Base-by-base conservation (phyloP, 345 rosid genomes). In the Murraya paniculata region DNA sequence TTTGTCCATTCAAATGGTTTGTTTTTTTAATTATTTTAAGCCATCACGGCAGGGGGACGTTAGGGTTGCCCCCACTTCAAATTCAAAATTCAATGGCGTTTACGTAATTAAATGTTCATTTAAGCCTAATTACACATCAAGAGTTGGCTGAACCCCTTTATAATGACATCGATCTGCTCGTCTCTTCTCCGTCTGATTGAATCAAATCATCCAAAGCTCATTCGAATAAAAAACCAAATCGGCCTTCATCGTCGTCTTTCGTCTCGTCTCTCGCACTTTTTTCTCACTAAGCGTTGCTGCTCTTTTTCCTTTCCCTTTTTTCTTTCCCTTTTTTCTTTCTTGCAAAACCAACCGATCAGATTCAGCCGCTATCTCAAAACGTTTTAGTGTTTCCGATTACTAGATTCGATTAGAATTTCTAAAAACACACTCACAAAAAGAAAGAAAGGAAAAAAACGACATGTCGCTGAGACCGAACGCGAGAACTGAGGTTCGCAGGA, bases 381-480 rank as follows among this genome's bases (percentile, higher is more conserved):
- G 8, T 6, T 57, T 39, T 14, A 38, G 31, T 60, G 68, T 35
- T 38, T 57, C 4, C 45, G 35, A 25, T 50, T 28, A 45, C 72
- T 65, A 27, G 77, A 78, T 74, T 61, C 60, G 73, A 69, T 81
- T 58, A 6, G 50, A 59, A 68, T 74, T 53, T 53, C 50, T 11
- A 45, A 45, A 45, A 19, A 53, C 18, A 45, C 57, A 4, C 57
- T 2, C 57, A 53, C 57, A 50, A 10, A 45, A 36, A 11, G 24
- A 4, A 58, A 53, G 27, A 11, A 30, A 41, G n/a, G 5, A 68
- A 1, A 41, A 1, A 30, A 77, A 74, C 68, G 57, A 73, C 55
- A 91, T 91, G 95, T 92, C 93, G 80, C 81, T 91, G 72, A 88
- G 95, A 76, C 93, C 93, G 36, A 88, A 79, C 85, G 88, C 90